Base-by-base conservation (phyloP, 257 asterid genomes). In the Gentiana straminea region DNA sequence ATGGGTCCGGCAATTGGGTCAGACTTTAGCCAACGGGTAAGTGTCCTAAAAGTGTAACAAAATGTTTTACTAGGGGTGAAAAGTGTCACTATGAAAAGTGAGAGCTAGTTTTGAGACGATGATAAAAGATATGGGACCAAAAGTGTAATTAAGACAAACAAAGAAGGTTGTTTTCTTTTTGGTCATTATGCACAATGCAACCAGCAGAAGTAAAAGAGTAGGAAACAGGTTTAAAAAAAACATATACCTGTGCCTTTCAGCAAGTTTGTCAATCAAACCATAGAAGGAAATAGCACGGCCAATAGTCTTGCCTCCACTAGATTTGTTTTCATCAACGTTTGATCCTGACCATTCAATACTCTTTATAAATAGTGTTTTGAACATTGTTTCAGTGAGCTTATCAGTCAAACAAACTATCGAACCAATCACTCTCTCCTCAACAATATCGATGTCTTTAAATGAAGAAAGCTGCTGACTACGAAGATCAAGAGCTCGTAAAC, bases 401-500 rank as follows among this genome's bases (percentile, higher is more conserved):
- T 83, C 78, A 44, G 86, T 79, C 73, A 91, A 77, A 49, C 68
- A 62, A 65, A 83, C 94, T 55, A 86, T 57, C 48, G 93, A 76
- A 70, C 47, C 64, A 60, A 81, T 73, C 67, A 87, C 88, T 66
- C 66, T 75, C 68, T 80, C 78, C 77, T 91, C 98, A 65, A 87
- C 94, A 55, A 47, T 65, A 64, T 80, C 65, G 57, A 80, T 63
- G 63, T 81, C 66, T 74, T 65, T 73, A 57, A 87, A 64, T 54
- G 90, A 77, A 64, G 67, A 64, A 64, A 74, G 86, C 61, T 49
- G 66, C 70, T 83, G 97, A 61, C 76, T 69, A 33, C 98, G 95
- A 64, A 88, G 78, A 79, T 85, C 97, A 65, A 91, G 98, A 61
- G 94, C 97, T 65, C 70, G 76, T 75, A 91, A 73, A 75, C 98